Conservation (phyloP, 2,329 filamentous ascomycete genomes). For the Cytospora paraplurivora region DNA sequence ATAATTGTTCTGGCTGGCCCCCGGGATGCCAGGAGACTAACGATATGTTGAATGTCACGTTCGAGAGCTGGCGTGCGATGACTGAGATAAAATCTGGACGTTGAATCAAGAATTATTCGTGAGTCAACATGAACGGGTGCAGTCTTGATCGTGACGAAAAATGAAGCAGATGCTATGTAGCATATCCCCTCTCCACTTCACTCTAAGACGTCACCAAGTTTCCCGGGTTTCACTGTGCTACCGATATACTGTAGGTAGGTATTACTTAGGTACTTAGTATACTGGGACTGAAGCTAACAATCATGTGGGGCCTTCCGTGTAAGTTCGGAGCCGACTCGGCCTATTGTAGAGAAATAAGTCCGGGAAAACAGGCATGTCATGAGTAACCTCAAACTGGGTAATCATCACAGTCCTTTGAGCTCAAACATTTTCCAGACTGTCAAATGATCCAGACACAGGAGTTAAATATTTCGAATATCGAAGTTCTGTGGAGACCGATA, state of each 20-base stretch:
- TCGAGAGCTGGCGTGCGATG: too few species aligned
- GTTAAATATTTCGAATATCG: too few species aligned
- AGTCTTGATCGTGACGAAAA: slow-evolving; percentile 13
- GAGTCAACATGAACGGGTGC: neutral
- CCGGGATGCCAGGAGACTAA: too few species aligned
- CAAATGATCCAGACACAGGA: too few species aligned
- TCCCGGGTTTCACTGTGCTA: neutral
- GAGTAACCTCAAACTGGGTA: too few species aligned
- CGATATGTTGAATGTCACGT: neutral
- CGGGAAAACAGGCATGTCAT: neutral
- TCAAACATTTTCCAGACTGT: too few species aligned
- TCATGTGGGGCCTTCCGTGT: neutral
- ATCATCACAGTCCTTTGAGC: too few species aligned
- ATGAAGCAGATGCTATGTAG: neutral
- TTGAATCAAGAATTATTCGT: neutral
- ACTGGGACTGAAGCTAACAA: neutral
- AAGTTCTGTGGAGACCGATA: too few species aligned
- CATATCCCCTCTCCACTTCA: neutral
- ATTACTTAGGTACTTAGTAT: neutral
- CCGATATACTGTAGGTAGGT: neutral
- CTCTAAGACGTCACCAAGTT: slow-evolving; percentile 17
- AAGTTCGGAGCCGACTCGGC: slow-evolving; percentile 3
- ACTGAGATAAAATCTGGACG: too few species aligned
- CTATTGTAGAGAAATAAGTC: neutral
- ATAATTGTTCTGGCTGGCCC: neutral